These are phyloP conservation scores for Pleurotus cornucopiae DNA, from an alignment of 768 basidiomycete species.

Conservation along the genomic window DNA sequence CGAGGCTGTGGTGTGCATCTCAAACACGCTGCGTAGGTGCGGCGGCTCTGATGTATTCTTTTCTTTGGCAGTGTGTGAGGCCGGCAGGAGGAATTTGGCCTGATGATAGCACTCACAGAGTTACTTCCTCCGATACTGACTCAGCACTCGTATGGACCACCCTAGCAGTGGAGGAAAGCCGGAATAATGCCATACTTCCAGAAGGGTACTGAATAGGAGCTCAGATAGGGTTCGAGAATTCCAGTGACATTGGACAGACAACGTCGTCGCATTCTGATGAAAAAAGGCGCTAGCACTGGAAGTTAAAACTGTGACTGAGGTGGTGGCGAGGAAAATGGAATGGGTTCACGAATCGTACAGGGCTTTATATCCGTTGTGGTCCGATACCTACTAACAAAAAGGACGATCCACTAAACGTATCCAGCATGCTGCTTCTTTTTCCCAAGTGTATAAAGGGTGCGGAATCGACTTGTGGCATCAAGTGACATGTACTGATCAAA, in stretches of 20 bases:
- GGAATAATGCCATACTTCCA: slow-evolving; percentile 1
- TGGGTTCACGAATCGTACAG: neutral
- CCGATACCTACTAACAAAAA: neutral
- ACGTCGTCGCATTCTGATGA: neutral
- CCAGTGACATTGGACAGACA: neutral
- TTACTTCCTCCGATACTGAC: slow-evolving; percentile 4
- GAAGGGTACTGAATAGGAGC: slow-evolving; percentile 8
- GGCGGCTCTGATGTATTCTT: slow-evolving; percentile 2
- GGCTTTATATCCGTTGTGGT: neutral
- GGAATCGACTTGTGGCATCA: neutral
- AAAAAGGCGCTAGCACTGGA: neutral
- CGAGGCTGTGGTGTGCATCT: slow-evolving; percentile 5
- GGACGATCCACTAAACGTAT: neutral
- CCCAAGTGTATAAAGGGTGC: slow-evolving; percentile 4
- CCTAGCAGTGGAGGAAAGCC: slow-evolving; percentile 1
- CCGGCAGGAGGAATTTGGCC: neutral
- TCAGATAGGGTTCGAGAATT: neutral
- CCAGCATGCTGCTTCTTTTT: slow-evolving; percentile 6
- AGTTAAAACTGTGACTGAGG: neutral
- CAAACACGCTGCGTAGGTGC: neutral
- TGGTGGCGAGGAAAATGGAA: neutral
- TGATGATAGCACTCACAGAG: neutral
- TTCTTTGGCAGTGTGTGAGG: neutral
- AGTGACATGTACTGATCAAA: neutral
- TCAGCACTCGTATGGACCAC: neutral